A percentile compares a stretch with the other conserved stretches of the same genome.
phyloP scores from a whole-genome alignment of 768 basidiomycete genomes.

The Clitopilus passeckerianus region DNA sequence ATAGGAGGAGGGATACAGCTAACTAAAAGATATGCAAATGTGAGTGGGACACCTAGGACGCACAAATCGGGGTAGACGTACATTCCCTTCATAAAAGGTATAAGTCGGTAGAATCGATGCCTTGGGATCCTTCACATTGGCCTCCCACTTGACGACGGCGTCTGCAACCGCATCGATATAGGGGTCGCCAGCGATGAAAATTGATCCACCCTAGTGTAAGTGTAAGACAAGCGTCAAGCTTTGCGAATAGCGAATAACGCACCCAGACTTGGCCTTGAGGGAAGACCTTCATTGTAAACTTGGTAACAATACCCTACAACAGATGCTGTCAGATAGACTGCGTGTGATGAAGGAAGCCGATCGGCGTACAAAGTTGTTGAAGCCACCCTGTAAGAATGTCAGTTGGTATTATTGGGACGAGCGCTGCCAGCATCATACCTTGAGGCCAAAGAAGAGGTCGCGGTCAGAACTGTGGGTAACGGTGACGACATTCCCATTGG shows the following conservation, averaged over 20 bases:
- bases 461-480: conserved; percentile 28
- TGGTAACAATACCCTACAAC: conserved; percentile 52
- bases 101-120: conserved; percentile 45
- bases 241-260: conserved; percentile 9
- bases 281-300: conserved; percentile 48
- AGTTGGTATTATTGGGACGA: background rate
- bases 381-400: conserved; percentile 39
- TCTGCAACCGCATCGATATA: conserved; percentile 18
- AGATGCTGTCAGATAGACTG: background rate
- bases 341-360: background rate
- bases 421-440: conserved; percentile 23
- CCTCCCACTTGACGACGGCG: conserved; percentile 36
- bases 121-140: conserved; percentile 43
- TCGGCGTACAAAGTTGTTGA: conserved; percentile 48
- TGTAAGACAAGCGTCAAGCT: background rate
- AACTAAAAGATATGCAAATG: background rate
- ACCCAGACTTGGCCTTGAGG: conserved; percentile 62
- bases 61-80: conserved; percentile 10
- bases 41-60: too few relatives aligned
- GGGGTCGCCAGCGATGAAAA: conserved; percentile 21
- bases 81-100: conserved; percentile 28
- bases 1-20: conserved; percentile 31
- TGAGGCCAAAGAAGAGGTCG: conserved; percentile 38
- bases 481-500: conserved; percentile 38
- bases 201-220: conserved; percentile 41